These are phyloP conservation scores for Inga laurina DNA, from an alignment of 306 rosid genomes.

Conservation along the genomic window DNA sequence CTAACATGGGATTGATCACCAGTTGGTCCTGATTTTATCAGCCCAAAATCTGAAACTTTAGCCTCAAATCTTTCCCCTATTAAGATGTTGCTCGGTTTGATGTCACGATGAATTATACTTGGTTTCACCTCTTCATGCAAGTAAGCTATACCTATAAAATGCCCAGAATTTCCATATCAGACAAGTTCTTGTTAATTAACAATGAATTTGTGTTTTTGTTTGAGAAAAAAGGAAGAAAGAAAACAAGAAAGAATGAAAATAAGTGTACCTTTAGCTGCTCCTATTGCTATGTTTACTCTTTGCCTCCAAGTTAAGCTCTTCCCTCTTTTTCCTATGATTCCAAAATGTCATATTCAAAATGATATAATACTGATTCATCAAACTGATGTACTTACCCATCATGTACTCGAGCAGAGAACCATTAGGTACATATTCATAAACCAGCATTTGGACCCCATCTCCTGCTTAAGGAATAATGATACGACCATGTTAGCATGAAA, in stretches of 20 bases:
- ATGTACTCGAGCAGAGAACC: constrained; percentile 80
- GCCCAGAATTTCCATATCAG: not conserved
- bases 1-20: constrained; percentile 83
- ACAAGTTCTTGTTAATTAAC: not conserved
- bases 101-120: constrained; percentile 75
- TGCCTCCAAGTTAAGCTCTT: constrained; percentile 78
- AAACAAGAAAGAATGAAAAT: not conserved
- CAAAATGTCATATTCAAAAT: not conserved
- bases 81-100: constrained; percentile 82
- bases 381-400: constrained; percentile 5
- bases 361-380: no score
- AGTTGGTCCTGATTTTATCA: constrained; percentile 69
- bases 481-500: constrained; percentile 25
- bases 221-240: not conserved
- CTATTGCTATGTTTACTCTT: constrained; percentile 75
- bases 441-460: constrained; percentile 56
- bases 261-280: constrained; percentile 72
- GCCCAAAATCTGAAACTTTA: constrained; percentile 86
- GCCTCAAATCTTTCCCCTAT: constrained; percentile 80
- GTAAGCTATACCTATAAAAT: constrained; percentile 65
- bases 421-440: constrained; percentile 79
- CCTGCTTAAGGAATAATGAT: constrained; percentile 39
- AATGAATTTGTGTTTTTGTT: not conserved
- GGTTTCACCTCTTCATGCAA: constrained; percentile 73
- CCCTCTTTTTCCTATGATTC: constrained; percentile 49